Conservation (phyloP, 768 basidiomycete species). For the Lactarius pseudohatsudake region DNA sequence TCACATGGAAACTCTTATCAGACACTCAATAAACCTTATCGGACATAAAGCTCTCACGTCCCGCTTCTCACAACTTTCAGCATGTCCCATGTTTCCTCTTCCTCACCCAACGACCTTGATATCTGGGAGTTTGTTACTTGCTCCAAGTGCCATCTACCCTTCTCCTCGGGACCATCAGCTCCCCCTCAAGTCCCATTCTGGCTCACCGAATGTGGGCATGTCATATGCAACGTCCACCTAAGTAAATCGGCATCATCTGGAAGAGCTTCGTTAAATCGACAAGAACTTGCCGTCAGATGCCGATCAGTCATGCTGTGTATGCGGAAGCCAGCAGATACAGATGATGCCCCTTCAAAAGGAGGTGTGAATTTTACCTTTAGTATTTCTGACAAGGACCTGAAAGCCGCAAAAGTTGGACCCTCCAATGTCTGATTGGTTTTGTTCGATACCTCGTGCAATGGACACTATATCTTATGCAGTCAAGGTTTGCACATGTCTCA, state of each 20-base stretch:
- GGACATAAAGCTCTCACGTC: neutral
- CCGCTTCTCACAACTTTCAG: neutral
- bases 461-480: constrained; percentile 66
- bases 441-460: constrained; percentile 55
- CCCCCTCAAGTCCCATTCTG: constrained; percentile 72
- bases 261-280: constrained; percentile 3
- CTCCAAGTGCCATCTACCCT: constrained; percentile 66
- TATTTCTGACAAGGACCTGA: neutral
- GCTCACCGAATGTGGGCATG: constrained; percentile 87
- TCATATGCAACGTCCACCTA: constrained; percentile 82
- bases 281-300: constrained; percentile 46
- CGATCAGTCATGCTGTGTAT: constrained; percentile 74
- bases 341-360: constrained; percentile 72
- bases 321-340: constrained; percentile 61
- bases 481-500: constrained; percentile 46
- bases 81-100: constrained; percentile 42
- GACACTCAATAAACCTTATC: too few species aligned
- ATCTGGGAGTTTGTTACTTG: constrained; percentile 85
- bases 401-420: constrained; percentile 57
- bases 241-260: constrained; percentile 45
- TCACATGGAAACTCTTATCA: too few species aligned
- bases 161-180: constrained; percentile 49
- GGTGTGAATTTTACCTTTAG: constrained; percentile 41
- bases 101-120: constrained; percentile 44
- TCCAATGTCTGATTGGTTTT: constrained; percentile 85